Evolutionary conservation across 139 green algal species (phyloP).

Genomic region (Micractinium conductrix): DNA sequence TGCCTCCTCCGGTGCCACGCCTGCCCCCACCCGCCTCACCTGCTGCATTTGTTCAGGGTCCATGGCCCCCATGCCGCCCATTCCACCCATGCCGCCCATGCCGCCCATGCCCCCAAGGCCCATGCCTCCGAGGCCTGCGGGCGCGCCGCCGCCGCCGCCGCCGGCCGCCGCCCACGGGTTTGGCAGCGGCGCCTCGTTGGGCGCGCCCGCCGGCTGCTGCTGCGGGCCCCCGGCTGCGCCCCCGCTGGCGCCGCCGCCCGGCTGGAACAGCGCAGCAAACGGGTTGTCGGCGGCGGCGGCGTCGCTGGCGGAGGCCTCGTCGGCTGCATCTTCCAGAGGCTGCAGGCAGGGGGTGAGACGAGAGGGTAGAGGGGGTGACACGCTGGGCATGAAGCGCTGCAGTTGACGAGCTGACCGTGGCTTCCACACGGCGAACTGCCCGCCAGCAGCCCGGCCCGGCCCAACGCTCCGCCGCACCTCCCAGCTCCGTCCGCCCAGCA

Average conservation of each 20-base stretch:
- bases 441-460: too few relatives aligned
- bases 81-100: neutral
- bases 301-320: neutral
- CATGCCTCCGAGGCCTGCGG: neutral
- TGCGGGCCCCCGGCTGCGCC: neutral
- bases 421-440: too few relatives aligned
- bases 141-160: neutral
- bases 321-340: slow-evolving; percentile 17
- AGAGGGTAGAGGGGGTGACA: neutral
- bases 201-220: slow-evolving; percentile 41
- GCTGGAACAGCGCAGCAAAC: slow-evolving; percentile 42
- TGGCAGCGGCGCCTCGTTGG: slow-evolving; percentile 89
- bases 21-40: neutral
- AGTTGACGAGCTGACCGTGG: too few relatives aligned
- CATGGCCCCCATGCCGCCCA: slow-evolving; percentile 25
- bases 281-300: slow-evolving; percentile 32
- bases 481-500: too few relatives aligned
- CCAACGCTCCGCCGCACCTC: too few relatives aligned
- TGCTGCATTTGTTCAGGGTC: slow-evolving; percentile 26
- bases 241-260: slow-evolving; percentile 8
- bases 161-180: slow-evolving; percentile 87
- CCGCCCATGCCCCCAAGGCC: slow-evolving; percentile 37
- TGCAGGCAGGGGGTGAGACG: neutral
- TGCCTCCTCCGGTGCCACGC: too few relatives aligned
- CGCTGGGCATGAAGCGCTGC: neutral